Evolutionary conservation across 106 monocot genomes (phyloP).

Genomic region (Triglochin maritima): DNA sequence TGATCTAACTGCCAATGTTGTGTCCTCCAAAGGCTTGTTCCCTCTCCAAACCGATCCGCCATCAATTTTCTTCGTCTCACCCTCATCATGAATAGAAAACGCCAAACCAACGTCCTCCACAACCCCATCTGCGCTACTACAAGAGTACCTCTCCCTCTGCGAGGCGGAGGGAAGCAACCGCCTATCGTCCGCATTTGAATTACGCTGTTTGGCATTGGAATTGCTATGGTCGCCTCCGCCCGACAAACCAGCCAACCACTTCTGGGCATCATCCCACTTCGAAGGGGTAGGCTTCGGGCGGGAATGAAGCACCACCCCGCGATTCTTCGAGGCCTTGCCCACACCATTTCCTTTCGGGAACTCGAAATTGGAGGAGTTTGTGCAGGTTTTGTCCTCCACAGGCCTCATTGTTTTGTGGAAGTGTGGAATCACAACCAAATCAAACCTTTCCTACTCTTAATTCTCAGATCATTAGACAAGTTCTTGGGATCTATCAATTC

Average conservation of each 20-base stretch:
- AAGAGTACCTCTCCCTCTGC: constrained; percentile 62
- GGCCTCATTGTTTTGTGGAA: constrained; percentile 19
- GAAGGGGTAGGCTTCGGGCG: constrained; percentile 70
- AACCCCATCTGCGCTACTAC: constrained; percentile 59
- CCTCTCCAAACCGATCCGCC: constrained; percentile 12
- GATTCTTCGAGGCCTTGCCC: constrained; percentile 13
- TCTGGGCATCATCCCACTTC: constrained; percentile 98
- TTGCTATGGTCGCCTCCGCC: constrained; percentile 13
- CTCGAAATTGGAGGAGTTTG: constrained; percentile 25
- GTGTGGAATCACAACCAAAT: neutral
- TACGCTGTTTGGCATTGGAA: constrained; percentile 43
- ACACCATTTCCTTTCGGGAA: constrained; percentile 23
- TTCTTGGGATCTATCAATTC: neutral
- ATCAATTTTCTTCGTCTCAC: constrained; percentile 88
- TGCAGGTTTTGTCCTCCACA: constrained; percentile 33
- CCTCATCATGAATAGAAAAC: constrained; percentile 30
- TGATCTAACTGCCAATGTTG: constrained; percentile 22
- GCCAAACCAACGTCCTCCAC: constrained; percentile 24
- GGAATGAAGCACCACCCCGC: constrained; percentile 9
- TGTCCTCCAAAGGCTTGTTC: constrained; percentile 24
- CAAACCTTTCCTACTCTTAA: neutral
- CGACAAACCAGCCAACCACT: constrained; percentile 74
- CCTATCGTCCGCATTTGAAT: constrained; percentile 84
- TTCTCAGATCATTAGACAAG: neutral
- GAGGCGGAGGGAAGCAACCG: constrained; percentile 50